Percentiles rank a stretch among this genome's conserved stretches.
Conservation (phyloP, 2,329 filamentous ascomycete species). For the Metarhizium anisopliae region DNA sequence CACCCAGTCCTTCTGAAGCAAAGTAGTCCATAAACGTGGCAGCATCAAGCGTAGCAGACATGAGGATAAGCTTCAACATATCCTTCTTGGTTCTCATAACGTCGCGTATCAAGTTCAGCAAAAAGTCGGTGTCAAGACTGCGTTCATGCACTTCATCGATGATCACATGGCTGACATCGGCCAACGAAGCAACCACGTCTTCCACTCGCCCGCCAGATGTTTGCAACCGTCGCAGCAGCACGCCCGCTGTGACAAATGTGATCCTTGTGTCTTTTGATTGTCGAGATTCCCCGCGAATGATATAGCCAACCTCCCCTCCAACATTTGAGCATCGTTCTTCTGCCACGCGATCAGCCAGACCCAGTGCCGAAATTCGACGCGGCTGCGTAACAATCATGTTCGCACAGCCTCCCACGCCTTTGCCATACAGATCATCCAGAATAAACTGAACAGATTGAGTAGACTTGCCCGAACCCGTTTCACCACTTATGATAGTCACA, state of each 20-base stretch:
- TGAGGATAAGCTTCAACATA: conserved; percentile 80
- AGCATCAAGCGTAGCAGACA: conserved; percentile 94
- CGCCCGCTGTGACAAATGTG: conserved; percentile 92
- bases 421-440: conserved; percentile 77
- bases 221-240: conserved; percentile 82
- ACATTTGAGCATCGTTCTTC: conserved; percentile 78
- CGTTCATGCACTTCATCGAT: conserved; percentile 97
- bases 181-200: conserved; percentile 71
- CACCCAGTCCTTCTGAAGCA: conserved; percentile 52
- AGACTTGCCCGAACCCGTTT: conserved; percentile 94
- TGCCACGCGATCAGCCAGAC: conserved; percentile 86
- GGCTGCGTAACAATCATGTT: conserved; percentile 97
- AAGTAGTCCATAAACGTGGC: conserved; percentile 82
- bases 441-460: conserved; percentile 96
- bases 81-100: conserved; percentile 67
- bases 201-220: conserved; percentile 73
- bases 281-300: conserved; percentile 84
- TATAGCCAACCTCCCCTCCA: conserved; percentile 84
- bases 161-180: conserved; percentile 87
- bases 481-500: conserved; percentile 93
- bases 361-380: conserved; percentile 85
- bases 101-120: conserved; percentile 78
- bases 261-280: conserved; percentile 69
- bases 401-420: conserved; percentile 63
- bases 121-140: conserved; percentile 88